Percentiles rank a stretch among this genome's conserved stretches.
phyloP scores from a whole-genome alignment of 768 basidiomycete genomes.

The Auriscalpium microsporum region DNA sequence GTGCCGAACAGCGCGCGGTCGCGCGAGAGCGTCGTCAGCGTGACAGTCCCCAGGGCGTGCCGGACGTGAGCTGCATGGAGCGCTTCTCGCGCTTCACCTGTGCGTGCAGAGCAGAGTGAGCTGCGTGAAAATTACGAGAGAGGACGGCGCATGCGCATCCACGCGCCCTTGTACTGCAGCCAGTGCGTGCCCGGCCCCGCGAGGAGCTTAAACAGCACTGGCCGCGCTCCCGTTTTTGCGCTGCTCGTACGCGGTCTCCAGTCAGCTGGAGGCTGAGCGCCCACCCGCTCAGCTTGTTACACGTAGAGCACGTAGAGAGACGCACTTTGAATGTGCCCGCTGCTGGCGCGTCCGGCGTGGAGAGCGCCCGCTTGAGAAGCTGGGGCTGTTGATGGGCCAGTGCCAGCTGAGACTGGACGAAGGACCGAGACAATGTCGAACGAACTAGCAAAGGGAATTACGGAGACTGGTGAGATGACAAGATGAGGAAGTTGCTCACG shows the following conservation, averaged over 20 bases:
- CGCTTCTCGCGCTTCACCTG: slow-evolving; percentile 92
- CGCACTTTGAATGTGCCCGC: not conserved
- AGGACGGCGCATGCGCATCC: slow-evolving; percentile 74
- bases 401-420: slow-evolving; percentile 1
- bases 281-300: slow-evolving; percentile 5
- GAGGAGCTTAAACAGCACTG: slow-evolving; percentile 85
- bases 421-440: not conserved
- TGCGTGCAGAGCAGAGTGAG: not conserved
- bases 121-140: not conserved
- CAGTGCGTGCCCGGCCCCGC: slow-evolving; percentile 94
- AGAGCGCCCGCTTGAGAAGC: slow-evolving; percentile 1
- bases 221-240: slow-evolving; percentile 83
- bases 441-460: not conserved
- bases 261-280: slow-evolving; percentile 81
- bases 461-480: too few species aligned
- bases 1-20: slow-evolving; percentile 75
- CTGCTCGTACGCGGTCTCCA: slow-evolving; percentile 86
- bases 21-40: slow-evolving; percentile 82
- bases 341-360: not conserved
- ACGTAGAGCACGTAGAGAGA: not conserved
- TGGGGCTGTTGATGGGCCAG: not conserved
- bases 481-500: too few species aligned
- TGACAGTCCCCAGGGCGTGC: slow-evolving; percentile 95
- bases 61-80: slow-evolving; percentile 85
- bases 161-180: slow-evolving; percentile 82